Base-by-base conservation (phyloP, 352 stramenopile species). In the Globisporangium yorkense region DNA sequence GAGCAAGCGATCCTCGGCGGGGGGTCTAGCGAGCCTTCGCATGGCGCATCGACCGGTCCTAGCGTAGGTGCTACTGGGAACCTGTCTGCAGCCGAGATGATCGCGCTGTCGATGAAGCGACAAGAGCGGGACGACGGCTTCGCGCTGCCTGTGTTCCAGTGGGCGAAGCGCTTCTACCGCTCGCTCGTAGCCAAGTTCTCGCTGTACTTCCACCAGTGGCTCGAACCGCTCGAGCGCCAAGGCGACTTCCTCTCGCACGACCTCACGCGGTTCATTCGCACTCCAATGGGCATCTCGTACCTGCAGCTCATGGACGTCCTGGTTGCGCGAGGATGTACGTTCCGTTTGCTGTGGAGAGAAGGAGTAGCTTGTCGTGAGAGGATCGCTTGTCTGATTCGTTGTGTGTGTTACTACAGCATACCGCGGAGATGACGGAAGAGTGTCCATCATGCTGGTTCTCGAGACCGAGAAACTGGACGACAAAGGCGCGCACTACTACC, bases 151-250 rank as follows among this genome's bases (percentile, higher is more conserved):
- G 78, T 94, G 44, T 91, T 85, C 60, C 81, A 90, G 58, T 94
- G 84, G 84, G 83, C 81, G 2, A 84, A 85, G 57, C 70, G 81
- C 8, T 90, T 94, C 52, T 92, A 88, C 57, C 74, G 84, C n/a
- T 90, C 81, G 33, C 72, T 94, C 43, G 75, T 94, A 24, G 81
- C 84, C 56, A 94, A 93, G 62, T 92, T 87, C 61, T 80, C 84
- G 60, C 67, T 94, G 8, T 94, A 92, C 63, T 92, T 92, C 54
- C 74, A 91, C 54, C 69, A 68, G 4, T 94, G 84, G 84, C 71
- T 94, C 10, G 74, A 85, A 15, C 70, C 79, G 15, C 78, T 90
- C 37, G 81, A 92, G 58, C 80, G 73, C 15, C 80, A 80, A 39
- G 67, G 80, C 9, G 71, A 84, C 31, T 78, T 85, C 24, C 64